Base-by-base conservation (phyloP, 768 basidiomycete species). In the Termitomyces sp. region DNA sequence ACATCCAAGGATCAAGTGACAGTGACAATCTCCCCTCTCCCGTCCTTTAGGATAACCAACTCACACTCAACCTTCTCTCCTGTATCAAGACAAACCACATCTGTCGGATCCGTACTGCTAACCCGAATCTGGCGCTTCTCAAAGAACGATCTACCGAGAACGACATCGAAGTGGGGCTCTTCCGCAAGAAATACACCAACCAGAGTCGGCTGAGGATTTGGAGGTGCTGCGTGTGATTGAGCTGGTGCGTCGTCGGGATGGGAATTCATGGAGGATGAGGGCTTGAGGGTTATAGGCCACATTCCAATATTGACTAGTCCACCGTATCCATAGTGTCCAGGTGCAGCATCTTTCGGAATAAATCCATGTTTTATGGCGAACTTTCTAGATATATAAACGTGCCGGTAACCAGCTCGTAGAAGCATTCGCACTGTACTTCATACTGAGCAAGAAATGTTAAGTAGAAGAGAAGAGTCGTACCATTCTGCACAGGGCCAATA, bases 131-230 rank as follows among this genome's bases (percentile, higher is more conserved):
- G 87, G 61, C 92, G 77, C 64, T 79, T 85, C 77, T 88, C 88
- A 58, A 87, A 83, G 64, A 97, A 94, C 22, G 84, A 85, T 24
- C 95, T 78, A 1, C 95, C 95, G 6, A 98, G 80, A 5, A 98
- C 88, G 45, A 98, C 90, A 63, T 97, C 94, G 69, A 98, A 98
- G 65, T 98, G 93, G 0, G 88, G 85, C 67, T 97, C 95, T 66
- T 99, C 97, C 3, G 90, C 88, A 30, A 98, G 80, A 69, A 90
- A 94, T 9, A 98, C 94, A 0, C 81, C 65, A 22, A 86, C 66
- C 56, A 74, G 65, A 11, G 77, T 77, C 4, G 73, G 70, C 62
- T 77, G 78, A 2, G 72, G 67, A 49, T 60, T 48, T 51, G 47
- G 60, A 51, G 26, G 43, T 55, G 51, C 60, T 54, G 47, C 51